phyloP scores from a whole-genome alignment of 345 rosid species.

The Pugionium dolabratum region DNA sequence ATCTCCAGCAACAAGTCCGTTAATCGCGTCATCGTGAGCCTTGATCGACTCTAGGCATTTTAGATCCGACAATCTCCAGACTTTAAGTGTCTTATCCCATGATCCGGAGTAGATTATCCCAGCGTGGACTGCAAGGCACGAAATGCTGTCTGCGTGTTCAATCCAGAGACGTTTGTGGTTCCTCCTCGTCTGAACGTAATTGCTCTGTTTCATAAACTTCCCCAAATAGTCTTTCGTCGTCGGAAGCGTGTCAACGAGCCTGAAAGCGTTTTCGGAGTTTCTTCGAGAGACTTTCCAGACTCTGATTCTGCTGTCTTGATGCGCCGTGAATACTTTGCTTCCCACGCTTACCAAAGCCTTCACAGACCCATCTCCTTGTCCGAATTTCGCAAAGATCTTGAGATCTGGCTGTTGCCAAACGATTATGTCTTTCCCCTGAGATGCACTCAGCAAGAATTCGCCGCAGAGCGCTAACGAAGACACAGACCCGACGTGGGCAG shows the following conservation, averaged over 20 bases:
- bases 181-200: slow-evolving; percentile 69
- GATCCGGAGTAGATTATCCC: slow-evolving; percentile 83
- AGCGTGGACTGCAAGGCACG: slow-evolving; percentile 66
- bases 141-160: slow-evolving; percentile 87
- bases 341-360: slow-evolving; percentile 74
- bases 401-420: slow-evolving; percentile 99
- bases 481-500: slow-evolving; percentile 79
- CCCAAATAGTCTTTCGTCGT: slow-evolving; percentile 78
- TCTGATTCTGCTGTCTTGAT: slow-evolving; percentile 88
- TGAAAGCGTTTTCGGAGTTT: slow-evolving; percentile 65
- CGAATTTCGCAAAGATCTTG: slow-evolving; percentile 81
- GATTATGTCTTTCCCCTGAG: slow-evolving; percentile 91
- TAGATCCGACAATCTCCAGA: slow-evolving; percentile 79
- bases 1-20: slow-evolving; percentile 59
- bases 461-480: slow-evolving; percentile 87
- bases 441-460: slow-evolving; percentile 86
- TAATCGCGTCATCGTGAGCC: slow-evolving; percentile 90
- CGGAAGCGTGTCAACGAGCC: slow-evolving; percentile 78
- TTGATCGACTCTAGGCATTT: slow-evolving; percentile 85
- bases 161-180: slow-evolving; percentile 73
- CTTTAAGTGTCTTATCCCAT: slow-evolving; percentile 94
- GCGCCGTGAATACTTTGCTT: slow-evolving; percentile 76
- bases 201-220: slow-evolving; percentile 84
- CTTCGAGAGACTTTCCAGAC: slow-evolving; percentile 84
- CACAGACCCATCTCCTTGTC: slow-evolving; percentile 88